phyloP scores from a whole-genome alignment of 2,329 filamentous ascomycete genomes.

The Phialophora verrucosa region DNA sequence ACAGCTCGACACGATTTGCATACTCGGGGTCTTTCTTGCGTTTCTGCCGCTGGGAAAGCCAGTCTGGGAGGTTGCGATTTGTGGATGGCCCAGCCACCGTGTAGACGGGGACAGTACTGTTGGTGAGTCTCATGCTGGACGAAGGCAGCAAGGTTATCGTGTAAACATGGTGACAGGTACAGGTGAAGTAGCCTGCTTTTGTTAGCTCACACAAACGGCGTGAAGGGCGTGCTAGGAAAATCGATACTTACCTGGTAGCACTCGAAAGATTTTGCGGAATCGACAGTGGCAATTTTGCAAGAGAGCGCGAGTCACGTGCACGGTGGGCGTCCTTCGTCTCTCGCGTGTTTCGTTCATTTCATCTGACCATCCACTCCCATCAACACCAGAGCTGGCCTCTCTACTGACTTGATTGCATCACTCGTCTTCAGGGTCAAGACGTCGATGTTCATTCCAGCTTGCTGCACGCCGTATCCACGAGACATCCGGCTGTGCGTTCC shows the following conservation, averaged over 20 bases:
- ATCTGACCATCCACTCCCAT: not conserved
- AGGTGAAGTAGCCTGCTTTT: conserved; percentile 7
- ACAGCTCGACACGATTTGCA: conserved; percentile 87
- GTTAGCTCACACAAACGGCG: not conserved
- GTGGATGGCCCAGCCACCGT: conserved; percentile 92
- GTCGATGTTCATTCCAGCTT: not conserved
- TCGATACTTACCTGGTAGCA: conserved; percentile 19
- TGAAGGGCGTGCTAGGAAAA: not conserved
- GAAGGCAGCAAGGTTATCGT: not conserved
- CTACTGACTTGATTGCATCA: not conserved
- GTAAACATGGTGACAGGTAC: conserved; percentile 2
- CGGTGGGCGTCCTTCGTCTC: not conserved
- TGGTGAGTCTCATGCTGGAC: conserved; percentile 55
- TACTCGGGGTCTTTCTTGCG: conserved; percentile 92
- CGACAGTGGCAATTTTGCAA: not conserved
- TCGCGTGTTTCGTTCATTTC: not conserved
- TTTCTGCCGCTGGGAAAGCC: conserved; percentile 89
- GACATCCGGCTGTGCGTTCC: not conserved
- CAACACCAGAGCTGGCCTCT: not conserved
- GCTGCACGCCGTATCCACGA: not conserved
- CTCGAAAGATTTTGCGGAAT: conserved; percentile 13
- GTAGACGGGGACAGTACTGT: conserved; percentile 87
- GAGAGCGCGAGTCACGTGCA: not conserved
- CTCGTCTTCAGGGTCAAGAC: not conserved
- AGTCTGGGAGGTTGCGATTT: conserved; percentile 87